Base-by-base conservation (phyloP, 768 basidiomycete genomes). In the Amanita rimosa region DNA sequence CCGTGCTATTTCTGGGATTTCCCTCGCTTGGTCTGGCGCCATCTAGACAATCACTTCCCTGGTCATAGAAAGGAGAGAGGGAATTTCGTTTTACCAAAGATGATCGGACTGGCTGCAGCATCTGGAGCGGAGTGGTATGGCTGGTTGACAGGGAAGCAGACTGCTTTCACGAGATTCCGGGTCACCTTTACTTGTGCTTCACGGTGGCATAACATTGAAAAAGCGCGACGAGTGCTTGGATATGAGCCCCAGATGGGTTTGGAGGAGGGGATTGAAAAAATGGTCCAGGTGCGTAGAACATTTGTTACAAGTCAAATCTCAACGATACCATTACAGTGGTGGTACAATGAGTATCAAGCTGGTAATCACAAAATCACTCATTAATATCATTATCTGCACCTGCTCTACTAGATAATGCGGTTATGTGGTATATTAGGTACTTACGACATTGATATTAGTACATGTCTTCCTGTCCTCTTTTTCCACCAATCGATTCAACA, bases 1-100 rank as follows among this genome's bases (percentile, higher is more conserved):
- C 95, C 94, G 2, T 74, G 83, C 49, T 89, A 90, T 65, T 97
- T 97, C 70, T 99, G 95, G 95, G 93, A 96, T 67, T 83, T 95
- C 59, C 73, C 82, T 26, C 76, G 90, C 5, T 65, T 75, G 2
- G 66, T 96, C n/a, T 98, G 90, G 91, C 66, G 73, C 24, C 71
- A 74, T 17, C 73, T 87, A 48, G 79, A 80, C 60, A 68, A 70
- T 42, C 67, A 74, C 44, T 81, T 81, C 59, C 72, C 79, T 13
- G 78, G 75, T 5, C 69, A 70, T 54, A 73, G 76, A 50, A 67
- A 65, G 52, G 59, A 60, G 3, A 64, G 62, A 31, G 54, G 55
- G 27, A 40, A 63, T 11, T 70, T 71, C 57, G 65, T 73, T 44
- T 67, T 96, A 50, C 76, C 86, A 1, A 75, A 72, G 52, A 17